Evolutionary conservation across 441 rosid species (phyloP).

Genomic region (Breynia disticha): DNA sequence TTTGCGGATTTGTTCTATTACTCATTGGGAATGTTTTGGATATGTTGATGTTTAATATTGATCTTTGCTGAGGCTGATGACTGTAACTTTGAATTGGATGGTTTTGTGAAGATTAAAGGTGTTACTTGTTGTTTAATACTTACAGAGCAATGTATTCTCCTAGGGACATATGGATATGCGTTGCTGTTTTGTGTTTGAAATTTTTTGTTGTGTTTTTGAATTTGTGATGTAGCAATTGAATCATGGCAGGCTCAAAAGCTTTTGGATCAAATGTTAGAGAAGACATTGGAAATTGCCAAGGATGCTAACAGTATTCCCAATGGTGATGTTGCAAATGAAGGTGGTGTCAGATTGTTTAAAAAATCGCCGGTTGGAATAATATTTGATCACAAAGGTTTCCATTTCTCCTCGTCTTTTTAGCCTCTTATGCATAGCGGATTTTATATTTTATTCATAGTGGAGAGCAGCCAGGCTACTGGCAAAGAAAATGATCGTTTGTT

Average conservation of each 20-base stretch:
- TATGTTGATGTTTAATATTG: too few relatives aligned
- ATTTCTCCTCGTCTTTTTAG: not conserved
- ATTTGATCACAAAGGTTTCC: slow-evolving; percentile 55
- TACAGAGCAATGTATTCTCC: too few relatives aligned
- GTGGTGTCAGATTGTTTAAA: slow-evolving; percentile 64
- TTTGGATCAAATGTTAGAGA: slow-evolving; percentile 64
- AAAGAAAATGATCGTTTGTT: too few relatives aligned
- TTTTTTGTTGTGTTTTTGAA: slow-evolving; percentile 3
- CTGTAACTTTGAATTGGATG: not conserved
- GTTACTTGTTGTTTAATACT: not conserved
- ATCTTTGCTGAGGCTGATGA: not conserved
- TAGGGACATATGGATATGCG: too few relatives aligned
- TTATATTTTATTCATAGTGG: too few relatives aligned
- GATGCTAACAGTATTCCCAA: slow-evolving; percentile 23
- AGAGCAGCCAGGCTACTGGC: too few relatives aligned
- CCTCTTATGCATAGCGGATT: too few relatives aligned
- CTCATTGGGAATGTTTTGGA: too few relatives aligned
- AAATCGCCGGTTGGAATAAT: slow-evolving; percentile 56
- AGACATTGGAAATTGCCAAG: slow-evolving; percentile 40
- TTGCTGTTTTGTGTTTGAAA: not conserved
- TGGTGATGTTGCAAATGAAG: slow-evolving; percentile 26
- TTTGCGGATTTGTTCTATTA: too few relatives aligned
- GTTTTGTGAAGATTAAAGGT: not conserved
- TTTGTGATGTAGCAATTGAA: slow-evolving; percentile 3
- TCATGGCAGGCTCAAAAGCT: slow-evolving; percentile 63